These are phyloP conservation scores for Chrysoporthe deuterocubensis DNA, from an alignment of 2,329 filamentous ascomycete genomes.

Conservation along the genomic window DNA sequence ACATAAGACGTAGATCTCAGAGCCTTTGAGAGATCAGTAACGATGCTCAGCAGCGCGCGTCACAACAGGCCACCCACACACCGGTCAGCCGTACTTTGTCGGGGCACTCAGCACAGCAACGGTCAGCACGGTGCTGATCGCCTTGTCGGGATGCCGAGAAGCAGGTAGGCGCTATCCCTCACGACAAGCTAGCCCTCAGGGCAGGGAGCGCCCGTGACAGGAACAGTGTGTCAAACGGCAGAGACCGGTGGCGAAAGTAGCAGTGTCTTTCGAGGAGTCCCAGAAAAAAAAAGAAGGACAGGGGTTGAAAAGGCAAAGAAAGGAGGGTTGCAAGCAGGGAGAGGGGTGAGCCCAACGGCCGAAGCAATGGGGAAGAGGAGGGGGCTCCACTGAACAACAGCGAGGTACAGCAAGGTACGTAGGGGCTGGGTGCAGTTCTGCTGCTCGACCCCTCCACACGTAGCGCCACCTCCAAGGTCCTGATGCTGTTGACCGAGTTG, in stretches of 20 bases:
- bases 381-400: conserved; percentile 21
- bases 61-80: conserved; percentile 24
- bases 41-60: conserved; percentile 16
- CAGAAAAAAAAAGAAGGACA: not conserved
- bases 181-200: conserved; percentile 20
- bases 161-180: conserved; percentile 21
- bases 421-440: conserved; percentile 17
- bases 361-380: conserved; percentile 11
- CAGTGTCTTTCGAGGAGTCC: conserved; percentile 10
- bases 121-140: conserved; percentile 24
- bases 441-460: conserved; percentile 20
- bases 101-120: conserved; percentile 27
- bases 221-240: conserved; percentile 23
- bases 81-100: conserved; percentile 17
- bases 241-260: conserved; percentile 14
- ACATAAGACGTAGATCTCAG: conserved; percentile 19
- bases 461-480: conserved; percentile 1
- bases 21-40: conserved; percentile 23
- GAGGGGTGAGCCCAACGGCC: conserved; percentile 19
- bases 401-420: conserved; percentile 26
- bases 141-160: conserved; percentile 13
- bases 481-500: conserved; percentile 25
- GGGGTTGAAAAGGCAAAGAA: conserved; percentile 5
- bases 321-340: conserved; percentile 12
- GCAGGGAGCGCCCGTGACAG: conserved; percentile 16